Conservation (phyloP, 2,329 filamentous ascomycete species). For the Aspergillus sp. region DNA sequence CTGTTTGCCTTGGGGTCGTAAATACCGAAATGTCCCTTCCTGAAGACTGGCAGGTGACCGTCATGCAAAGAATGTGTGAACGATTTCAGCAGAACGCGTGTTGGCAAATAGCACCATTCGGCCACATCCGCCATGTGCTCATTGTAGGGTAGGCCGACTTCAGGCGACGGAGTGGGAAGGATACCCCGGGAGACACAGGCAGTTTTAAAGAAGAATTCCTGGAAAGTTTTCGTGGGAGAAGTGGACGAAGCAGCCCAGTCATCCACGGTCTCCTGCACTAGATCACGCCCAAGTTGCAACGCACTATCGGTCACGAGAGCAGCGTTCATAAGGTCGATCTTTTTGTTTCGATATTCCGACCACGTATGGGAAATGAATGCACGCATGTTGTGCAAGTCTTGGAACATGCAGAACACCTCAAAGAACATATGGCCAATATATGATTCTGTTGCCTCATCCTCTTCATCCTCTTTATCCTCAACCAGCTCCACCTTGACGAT, state of each 20-base stretch:
- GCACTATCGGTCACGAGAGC: constrained; percentile 31
- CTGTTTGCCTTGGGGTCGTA: constrained; percentile 30
- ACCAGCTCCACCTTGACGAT: constrained; percentile 19
- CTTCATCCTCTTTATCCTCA: constrained; percentile 10
- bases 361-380: constrained; percentile 28
- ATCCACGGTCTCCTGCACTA: constrained; percentile 17
- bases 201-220: constrained; percentile 9
- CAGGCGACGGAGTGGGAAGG: constrained; percentile 15
- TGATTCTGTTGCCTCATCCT: constrained; percentile 11
- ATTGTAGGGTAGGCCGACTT: constrained; percentile 26
- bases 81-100: constrained; percentile 15
- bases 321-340: constrained; percentile 31
- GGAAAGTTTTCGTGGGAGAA: background rate
- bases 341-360: constrained; percentile 26
- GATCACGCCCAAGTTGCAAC: constrained; percentile 22
- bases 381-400: constrained; percentile 28
- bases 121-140: constrained; percentile 25
- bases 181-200: constrained; percentile 9
- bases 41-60: constrained; percentile 23
- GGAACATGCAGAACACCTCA: constrained; percentile 27
- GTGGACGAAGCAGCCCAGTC: constrained; percentile 14
- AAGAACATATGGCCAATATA: constrained; percentile 20
- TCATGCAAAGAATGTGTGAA: constrained; percentile 22
- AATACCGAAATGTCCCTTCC: constrained; percentile 24
- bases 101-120: constrained; percentile 22